Conservation (phyloP, 2,329 filamentous ascomycete species). For the Colletotrichum navitas region DNA sequence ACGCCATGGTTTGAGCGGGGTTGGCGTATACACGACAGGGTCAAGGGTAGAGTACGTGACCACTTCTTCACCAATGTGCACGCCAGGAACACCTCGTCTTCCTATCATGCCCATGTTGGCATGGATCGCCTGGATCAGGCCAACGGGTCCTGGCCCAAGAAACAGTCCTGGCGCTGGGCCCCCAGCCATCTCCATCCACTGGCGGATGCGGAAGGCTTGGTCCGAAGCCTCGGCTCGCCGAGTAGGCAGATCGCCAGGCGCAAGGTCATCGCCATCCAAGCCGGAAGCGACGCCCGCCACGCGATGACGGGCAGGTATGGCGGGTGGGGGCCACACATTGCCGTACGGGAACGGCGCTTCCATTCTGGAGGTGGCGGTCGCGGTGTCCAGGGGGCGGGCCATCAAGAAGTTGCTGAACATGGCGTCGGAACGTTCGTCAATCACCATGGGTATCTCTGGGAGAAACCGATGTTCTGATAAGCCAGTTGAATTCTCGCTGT, state of each 20-base stretch:
- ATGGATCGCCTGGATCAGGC: slow-evolving; percentile 43
- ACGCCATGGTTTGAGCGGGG: slow-evolving; percentile 82
- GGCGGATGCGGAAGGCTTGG: slow-evolving; percentile 78
- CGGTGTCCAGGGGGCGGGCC: slow-evolving; percentile 62
- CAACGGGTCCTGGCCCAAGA: slow-evolving; percentile 48
- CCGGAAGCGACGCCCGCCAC: slow-evolving; percentile 53
- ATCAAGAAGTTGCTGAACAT: slow-evolving; percentile 78
- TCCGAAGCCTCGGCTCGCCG: slow-evolving; percentile 73
- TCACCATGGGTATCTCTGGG: slow-evolving; percentile 66
- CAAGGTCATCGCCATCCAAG: slow-evolving; percentile 45
- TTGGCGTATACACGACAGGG: slow-evolving; percentile 82
- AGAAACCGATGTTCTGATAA: slow-evolving; percentile 56
- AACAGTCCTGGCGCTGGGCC: slow-evolving; percentile 46
- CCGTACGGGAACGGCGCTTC: slow-evolving; percentile 57
- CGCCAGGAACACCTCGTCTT: slow-evolving; percentile 50
- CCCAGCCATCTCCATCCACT: slow-evolving; percentile 78
- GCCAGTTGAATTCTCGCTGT: neutral
- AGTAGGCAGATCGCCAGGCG: slow-evolving; percentile 57
- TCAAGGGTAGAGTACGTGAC: slow-evolving; percentile 80
- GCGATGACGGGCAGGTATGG: slow-evolving; percentile 73
- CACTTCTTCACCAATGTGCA: slow-evolving; percentile 67
- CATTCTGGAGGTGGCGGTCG: slow-evolving; percentile 51
- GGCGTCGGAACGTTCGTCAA: slow-evolving; percentile 59
- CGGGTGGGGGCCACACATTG: slow-evolving; percentile 81
- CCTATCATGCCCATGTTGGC: slow-evolving; percentile 43